These are phyloP conservation scores for Daedaleopsis nitida DNA, from an alignment of 768 basidiomycete species.

Conservation along the genomic window DNA sequence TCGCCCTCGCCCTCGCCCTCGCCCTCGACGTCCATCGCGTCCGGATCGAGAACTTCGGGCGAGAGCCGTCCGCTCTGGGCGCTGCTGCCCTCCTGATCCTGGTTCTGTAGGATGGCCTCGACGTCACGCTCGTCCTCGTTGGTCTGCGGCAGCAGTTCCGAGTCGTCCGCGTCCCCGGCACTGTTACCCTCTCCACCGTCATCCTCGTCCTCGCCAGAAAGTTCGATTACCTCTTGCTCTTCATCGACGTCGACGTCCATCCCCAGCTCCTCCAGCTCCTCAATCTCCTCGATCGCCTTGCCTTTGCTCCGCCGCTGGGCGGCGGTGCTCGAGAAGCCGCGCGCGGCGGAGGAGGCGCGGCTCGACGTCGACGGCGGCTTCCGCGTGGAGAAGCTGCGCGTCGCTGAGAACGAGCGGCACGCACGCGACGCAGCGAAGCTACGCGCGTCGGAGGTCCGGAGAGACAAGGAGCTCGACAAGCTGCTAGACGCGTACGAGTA, in stretches of 20 bases:
- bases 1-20: too few relatives aligned
- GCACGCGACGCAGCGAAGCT: slow-evolving; percentile 37
- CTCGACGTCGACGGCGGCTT: slow-evolving; percentile 34
- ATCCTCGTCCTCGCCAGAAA: background rate
- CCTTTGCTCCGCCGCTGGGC: background rate
- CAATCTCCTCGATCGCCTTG: background rate
- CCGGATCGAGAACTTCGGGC: background rate
- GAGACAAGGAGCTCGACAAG: slow-evolving; percentile 44
- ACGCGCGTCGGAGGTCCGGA: slow-evolving; percentile 8
- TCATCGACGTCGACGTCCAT: background rate
- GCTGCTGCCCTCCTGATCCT: background rate
- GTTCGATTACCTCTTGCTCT: background rate
- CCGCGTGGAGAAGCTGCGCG: slow-evolving; percentile 30
- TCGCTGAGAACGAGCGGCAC: slow-evolving; percentile 41
- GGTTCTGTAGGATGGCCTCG: slow-evolving; percentile 8
- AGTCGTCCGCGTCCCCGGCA: background rate
- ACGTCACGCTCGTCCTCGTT: slow-evolving; percentile 17
- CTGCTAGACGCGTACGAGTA: slow-evolving; percentile 50
- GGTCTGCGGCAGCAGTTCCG: background rate
- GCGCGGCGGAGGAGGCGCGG: slow-evolving; percentile 51
- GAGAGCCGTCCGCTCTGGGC: background rate
- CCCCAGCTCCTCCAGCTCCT: background rate
- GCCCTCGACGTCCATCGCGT: slow-evolving; percentile 16
- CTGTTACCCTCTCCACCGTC: background rate
- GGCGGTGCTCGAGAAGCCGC: slow-evolving; percentile 43